Conservation (phyloP, 1,284 basidiomycete species). For the Mycena sp. region DNA sequence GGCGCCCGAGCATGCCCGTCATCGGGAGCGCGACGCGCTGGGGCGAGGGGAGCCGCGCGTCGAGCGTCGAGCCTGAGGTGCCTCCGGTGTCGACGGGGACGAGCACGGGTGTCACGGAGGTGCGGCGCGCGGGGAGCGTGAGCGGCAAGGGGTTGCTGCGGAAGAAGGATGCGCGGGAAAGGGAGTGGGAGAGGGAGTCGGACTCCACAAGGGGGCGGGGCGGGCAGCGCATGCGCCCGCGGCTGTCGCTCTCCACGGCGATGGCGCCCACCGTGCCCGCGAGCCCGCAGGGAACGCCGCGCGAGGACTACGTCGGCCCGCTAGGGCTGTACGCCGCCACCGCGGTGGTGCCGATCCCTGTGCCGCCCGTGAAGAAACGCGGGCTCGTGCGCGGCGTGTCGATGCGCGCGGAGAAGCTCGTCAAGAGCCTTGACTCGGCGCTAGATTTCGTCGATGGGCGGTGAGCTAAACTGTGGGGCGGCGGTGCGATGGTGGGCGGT, state of each 20-base stretch:
- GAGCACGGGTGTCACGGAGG: conserved; percentile 19
- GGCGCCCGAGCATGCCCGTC: conserved; percentile 28
- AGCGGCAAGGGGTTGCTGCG: conserved; percentile 21
- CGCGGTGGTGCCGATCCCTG: conserved; percentile 4
- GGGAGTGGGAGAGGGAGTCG: conserved; percentile 13
- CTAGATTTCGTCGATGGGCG: conserved; percentile 58
- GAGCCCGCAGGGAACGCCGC: conserved; percentile 25
- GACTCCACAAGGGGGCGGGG: conserved; percentile 24
- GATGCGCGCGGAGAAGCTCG: conserved; percentile 49
- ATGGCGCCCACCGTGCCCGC: conserved; percentile 11
- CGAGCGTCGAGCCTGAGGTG: conserved; percentile 16
- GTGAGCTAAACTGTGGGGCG: no score
- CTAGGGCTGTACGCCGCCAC: background rate
- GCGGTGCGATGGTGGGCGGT: no score
- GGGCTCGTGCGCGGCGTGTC: conserved; percentile 46
- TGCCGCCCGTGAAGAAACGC: conserved; percentile 31
- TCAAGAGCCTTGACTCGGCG: conserved; percentile 54
- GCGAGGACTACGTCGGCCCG: background rate
- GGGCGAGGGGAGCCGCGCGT: conserved; percentile 20
- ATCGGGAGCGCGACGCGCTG: conserved; percentile 11
- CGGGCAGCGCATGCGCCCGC: conserved; percentile 29
- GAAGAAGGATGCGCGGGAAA: conserved; percentile 33
- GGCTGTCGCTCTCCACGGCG: conserved; percentile 37
- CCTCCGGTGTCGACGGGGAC: background rate
- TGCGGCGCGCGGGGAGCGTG: conserved; percentile 11